These are phyloP conservation scores for Scleroderma bovista DNA, from an alignment of 768 basidiomycete species.

Conservation along the genomic window DNA sequence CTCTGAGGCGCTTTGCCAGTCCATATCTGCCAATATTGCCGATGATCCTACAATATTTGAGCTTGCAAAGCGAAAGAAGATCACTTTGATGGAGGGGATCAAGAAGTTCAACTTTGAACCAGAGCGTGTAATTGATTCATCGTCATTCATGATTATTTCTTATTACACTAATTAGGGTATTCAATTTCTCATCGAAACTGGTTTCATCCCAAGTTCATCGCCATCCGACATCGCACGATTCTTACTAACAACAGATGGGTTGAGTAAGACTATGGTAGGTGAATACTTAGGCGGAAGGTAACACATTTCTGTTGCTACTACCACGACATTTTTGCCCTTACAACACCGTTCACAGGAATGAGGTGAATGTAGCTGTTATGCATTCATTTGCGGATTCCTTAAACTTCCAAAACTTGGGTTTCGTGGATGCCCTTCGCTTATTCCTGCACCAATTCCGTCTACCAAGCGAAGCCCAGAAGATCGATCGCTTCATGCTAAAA, in stretches of 20 bases:
- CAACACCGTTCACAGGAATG: slow-evolving; percentile 53
- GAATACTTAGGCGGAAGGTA: slow-evolving; percentile 98
- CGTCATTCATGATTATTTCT: not conserved
- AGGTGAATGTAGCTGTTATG: slow-evolving; percentile 88
- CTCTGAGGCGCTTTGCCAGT: slow-evolving; percentile 52
- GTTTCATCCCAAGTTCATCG: slow-evolving; percentile 70
- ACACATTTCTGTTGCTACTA: slow-evolving; percentile 21
- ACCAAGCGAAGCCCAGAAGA: slow-evolving; percentile 97
- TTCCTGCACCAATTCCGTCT: slow-evolving; percentile 96
- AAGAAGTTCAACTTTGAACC: slow-evolving; percentile 99
- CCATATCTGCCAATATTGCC: slow-evolving; percentile 72
- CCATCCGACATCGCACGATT: slow-evolving; percentile 85
- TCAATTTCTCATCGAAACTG: slow-evolving; percentile 80
- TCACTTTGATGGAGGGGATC: slow-evolving; percentile 88
- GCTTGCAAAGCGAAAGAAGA: slow-evolving; percentile 95
- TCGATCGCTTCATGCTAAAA: slow-evolving; percentile 98
- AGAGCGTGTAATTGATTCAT: slow-evolving; percentile 62
- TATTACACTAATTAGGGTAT: slow-evolving; percentile 56
- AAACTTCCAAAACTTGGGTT: slow-evolving; percentile 75
- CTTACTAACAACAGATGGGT: slow-evolving; percentile 81
- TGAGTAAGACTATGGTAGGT: slow-evolving; percentile 94
- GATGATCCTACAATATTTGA: slow-evolving; percentile 94
- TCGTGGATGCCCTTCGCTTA: slow-evolving; percentile 83
- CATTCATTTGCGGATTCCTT: slow-evolving; percentile 94
- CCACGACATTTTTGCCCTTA: slow-evolving; percentile 4